A percentile compares a stretch with the other conserved stretches of the same genome.
Conservation (phyloP, 2,329 filamentous ascomycete species). For the Aspergillus quadrilineatus region DNA sequence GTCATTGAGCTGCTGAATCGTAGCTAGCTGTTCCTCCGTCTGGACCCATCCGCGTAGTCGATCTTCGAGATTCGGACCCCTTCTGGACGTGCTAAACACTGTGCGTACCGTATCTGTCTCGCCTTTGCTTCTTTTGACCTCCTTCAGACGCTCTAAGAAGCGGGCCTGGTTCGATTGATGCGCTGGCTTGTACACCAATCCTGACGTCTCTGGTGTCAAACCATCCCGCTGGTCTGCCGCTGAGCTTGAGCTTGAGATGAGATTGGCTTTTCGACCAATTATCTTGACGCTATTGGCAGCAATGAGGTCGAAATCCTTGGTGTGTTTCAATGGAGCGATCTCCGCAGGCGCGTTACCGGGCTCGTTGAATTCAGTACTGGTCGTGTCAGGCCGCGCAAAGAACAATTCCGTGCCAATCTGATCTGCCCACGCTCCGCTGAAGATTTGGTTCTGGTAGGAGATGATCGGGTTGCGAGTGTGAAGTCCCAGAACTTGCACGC, state of each 20-base stretch:
- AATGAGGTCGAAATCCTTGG: slow-evolving; percentile 64
- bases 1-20: slow-evolving; percentile 38
- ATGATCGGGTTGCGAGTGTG: slow-evolving; percentile 74
- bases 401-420: slow-evolving; percentile 83
- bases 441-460: slow-evolving; percentile 74
- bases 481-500: slow-evolving; percentile 78
- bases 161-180: slow-evolving; percentile 45
- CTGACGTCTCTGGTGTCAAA: neutral
- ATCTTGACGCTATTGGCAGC: slow-evolving; percentile 70
- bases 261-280: slow-evolving; percentile 62
- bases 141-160: slow-evolving; percentile 67
- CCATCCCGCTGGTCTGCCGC: neutral
- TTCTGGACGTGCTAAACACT: slow-evolving; percentile 49
- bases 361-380: slow-evolving; percentile 25
- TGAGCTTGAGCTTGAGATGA: slow-evolving; percentile 49
- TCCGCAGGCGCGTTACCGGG: slow-evolving; percentile 39
- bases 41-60: slow-evolving; percentile 39
- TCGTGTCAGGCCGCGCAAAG: slow-evolving; percentile 53
- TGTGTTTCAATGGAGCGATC: slow-evolving; percentile 46
- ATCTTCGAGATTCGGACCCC: slow-evolving; percentile 33
- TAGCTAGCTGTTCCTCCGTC: slow-evolving; percentile 37
- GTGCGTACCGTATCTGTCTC: slow-evolving; percentile 66
- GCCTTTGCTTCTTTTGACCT: slow-evolving; percentile 62
- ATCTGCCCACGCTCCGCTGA: slow-evolving; percentile 76
- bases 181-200: slow-evolving; percentile 23